Base-by-base conservation (phyloP, 2,329 filamentous ascomycete species). In the Ramichloridium luteum region DNA sequence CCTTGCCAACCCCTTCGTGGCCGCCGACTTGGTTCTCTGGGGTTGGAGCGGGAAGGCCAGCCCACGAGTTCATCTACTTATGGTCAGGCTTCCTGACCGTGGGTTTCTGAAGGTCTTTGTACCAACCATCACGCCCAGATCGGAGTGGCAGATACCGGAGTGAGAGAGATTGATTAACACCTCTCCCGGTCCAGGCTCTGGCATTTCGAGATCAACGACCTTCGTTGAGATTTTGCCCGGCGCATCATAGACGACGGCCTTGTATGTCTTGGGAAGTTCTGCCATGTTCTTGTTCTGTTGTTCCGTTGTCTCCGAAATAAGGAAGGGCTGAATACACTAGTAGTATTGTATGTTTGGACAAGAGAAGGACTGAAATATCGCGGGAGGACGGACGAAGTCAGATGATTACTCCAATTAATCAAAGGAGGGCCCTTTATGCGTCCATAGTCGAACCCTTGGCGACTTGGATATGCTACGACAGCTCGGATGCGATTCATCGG, bases 171-270 rank as follows among this genome's bases (percentile, higher is more conserved):
- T 37, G 27, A 44, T 17, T 18, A 17, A 39, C 30, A 78, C 71
- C 48, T 80, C 66, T 35, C 74, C 74, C 0, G 65, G 51, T 2
- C 71, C 72, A 3, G 75, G 75, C 50, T 77, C 71, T 3, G 75
- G 75, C 23, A 71, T 74, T 41, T 78, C 72, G 28, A 78, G 53
- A 37, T 72, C 70, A 36, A 70, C 67, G 28, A 79, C 57, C 51
- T 77, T 75, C 5, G 73, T 77, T 2, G 72, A 77, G 38, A 79
- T 64, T 3, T 61, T 66, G 29, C 75, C 75, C 0, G 75, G 75
- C 47, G 74, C 67, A 55, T 79, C 74, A 48, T 77, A 80, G 35
- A 80, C 59, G 36, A 58, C 55, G 22, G 73, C 74, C 55, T 76
- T 78, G 54, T 77, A 70, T 38, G 68, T 74, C 46, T 67, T 64